A percentile compares a stretch with the other conserved stretches of the same genome.
These are phyloP conservation scores for barrel medic (Medicago truncatula) DNA, from an alignment of 306 rosid species.

Conservation along the genomic window DNA sequence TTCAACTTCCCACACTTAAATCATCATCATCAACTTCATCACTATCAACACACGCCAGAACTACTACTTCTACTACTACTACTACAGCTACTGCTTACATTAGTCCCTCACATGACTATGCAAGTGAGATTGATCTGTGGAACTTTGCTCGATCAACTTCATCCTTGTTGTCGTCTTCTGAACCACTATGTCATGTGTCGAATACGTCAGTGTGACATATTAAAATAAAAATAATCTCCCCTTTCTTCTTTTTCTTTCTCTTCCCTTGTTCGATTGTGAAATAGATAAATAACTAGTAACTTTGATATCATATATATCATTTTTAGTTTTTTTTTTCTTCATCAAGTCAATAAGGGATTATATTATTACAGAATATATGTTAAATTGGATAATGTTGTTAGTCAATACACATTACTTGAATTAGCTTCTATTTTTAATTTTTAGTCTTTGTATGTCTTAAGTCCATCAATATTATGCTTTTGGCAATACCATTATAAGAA, in stretches of 20 bases:
- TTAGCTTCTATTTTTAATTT: neutral
- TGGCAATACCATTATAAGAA: neutral
- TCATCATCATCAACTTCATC: conserved; percentile 61
- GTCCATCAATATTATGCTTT: neutral
- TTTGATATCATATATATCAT: conserved; percentile 31
- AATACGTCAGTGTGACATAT: conserved; percentile 49
- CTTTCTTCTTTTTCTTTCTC: neutral
- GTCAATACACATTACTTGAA: conserved; percentile 38
- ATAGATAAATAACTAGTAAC: conserved; percentile 45
- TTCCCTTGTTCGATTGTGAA: conserved; percentile 40
- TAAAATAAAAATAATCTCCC: neutral
- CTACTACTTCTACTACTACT: neutral
- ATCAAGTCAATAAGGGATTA: conserved; percentile 45
- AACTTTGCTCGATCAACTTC: conserved; percentile 61
- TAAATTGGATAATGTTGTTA: conserved; percentile 36
- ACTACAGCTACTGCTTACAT: conserved; percentile 17
- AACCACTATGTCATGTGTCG: conserved; percentile 69
- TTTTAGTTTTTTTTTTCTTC: conserved; percentile 38
- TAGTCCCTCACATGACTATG: conserved; percentile 50
- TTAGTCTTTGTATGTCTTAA: neutral
- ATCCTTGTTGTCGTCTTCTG: conserved; percentile 59
- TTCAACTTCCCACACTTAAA: conserved; percentile 59
- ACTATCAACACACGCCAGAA: conserved; percentile 36
- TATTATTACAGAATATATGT: conserved; percentile 39
- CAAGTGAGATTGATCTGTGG: conserved; percentile 80